Conservation (phyloP, 129 eudicot genomes). For the Calendula officinalis region DNA sequence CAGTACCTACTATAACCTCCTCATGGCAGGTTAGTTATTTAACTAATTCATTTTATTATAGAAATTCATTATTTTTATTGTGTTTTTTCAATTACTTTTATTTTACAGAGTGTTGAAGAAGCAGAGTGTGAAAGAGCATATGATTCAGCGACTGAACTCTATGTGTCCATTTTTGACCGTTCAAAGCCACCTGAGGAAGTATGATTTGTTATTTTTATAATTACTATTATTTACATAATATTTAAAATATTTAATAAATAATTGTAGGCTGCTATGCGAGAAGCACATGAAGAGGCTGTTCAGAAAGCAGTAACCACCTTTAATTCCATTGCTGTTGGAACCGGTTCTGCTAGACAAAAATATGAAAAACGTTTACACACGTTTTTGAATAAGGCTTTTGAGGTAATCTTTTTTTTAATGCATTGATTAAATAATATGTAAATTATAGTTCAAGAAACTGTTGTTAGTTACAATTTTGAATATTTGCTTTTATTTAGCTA, state of each 20-base stretch:
- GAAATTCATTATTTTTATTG: not conserved
- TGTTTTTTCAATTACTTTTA: slow-evolving; percentile 4
- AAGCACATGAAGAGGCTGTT: slow-evolving; percentile 93
- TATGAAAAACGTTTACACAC: slow-evolving; percentile 76
- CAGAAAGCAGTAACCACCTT: slow-evolving; percentile 66
- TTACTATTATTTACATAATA: slow-evolving; percentile 1
- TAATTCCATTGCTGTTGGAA: slow-evolving; percentile 75
- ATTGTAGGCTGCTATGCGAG: slow-evolving; percentile 78
- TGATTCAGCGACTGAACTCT: slow-evolving; percentile 77
- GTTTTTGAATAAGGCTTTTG: slow-evolving; percentile 78
- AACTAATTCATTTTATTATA: not conserved
- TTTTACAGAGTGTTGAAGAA: slow-evolving; percentile 90
- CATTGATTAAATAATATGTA: not conserved
- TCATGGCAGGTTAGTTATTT: slow-evolving; percentile 87
- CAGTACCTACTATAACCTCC: slow-evolving; percentile 96
- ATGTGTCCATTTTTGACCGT: slow-evolving; percentile 78
- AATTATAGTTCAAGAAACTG: not conserved
- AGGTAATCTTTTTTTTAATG: slow-evolving; percentile 43
- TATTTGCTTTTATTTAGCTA: not conserved
- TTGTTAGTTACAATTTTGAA: not conserved
- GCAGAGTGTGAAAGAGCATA: slow-evolving; percentile 98
- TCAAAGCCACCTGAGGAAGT: slow-evolving; percentile 96
- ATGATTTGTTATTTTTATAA: slow-evolving; percentile 25
- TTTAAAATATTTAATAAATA: slow-evolving; percentile 13
- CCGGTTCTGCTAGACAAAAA: slow-evolving; percentile 76